Base-by-base conservation (phyloP, 1,139 yeast genomes). In the Sugiyamaella sp. region DNA sequence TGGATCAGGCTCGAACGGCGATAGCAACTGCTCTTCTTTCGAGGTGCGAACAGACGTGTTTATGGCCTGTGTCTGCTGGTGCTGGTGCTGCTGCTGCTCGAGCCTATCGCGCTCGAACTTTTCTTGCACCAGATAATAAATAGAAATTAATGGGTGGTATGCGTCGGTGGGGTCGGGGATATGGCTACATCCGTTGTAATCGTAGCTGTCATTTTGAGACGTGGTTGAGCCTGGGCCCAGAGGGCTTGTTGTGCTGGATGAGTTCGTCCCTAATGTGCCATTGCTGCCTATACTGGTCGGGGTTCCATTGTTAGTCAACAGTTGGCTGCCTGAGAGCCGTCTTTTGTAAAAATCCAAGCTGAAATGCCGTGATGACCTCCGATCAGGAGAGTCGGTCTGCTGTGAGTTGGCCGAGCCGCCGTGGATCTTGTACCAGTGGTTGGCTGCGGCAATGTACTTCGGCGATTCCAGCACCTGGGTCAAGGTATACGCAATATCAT, bases 91-190 rank as follows among this genome's bases (percentile, higher is more conserved):
- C 20, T 25, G 35, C 10, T 17, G 25, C 3, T 44, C 17, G n/a
- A 22, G n/a, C n/a, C 71, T 86, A 80, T 21, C 86, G 79, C 74
- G 76, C 74, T 76, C 87, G 80, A 95, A 80, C 63, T 81, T 82
- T 71, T 93, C 99, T 53, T 81, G 83, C 20, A 91, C 96, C 63
- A 95, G 77, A 66, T 81, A 86, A 69, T 95, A 95, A 37, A 93
- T 85, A 1, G 97, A 89, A 10, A 93, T 73, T 60, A 91, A 75
- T 0, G 99, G 98, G 70, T 90, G 96, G 70, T 80, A 93, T 0
- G 95, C 95, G 53, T 81, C 79, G 0, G 96, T 88, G n/a, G 97
- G 97, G 69, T 89, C 95, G 32, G 46, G 45, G 24, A 33, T 12
- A 22, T 41, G 8, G 35, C 14, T 14, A 12, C n/a, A 8, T 10